Evolutionary conservation across 345 rosid species (phyloP).

Genomic region (Eucalyptus pumila): DNA sequence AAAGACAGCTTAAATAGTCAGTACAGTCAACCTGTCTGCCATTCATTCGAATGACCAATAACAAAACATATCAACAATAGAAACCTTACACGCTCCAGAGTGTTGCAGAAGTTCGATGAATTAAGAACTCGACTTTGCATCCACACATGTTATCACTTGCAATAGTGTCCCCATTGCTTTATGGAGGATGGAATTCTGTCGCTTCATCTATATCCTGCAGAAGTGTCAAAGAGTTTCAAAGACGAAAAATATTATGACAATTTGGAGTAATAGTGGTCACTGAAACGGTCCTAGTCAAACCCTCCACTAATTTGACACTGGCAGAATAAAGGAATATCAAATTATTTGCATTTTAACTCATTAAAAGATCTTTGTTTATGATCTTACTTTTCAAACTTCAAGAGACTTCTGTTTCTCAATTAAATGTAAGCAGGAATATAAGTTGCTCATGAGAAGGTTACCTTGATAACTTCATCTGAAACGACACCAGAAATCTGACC

Average conservation of each 20-base stretch:
- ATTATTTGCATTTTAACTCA: not conserved
- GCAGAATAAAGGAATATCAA: not conserved
- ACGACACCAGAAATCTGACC: slow-evolving; percentile 84
- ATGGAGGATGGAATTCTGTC: slow-evolving; percentile 57
- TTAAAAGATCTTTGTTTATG: not conserved
- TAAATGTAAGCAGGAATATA: not conserved
- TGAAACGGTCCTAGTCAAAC: not conserved
- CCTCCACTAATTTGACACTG: not conserved
- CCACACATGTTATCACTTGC: slow-evolving; percentile 32
- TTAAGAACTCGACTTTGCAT: slow-evolving; percentile 37
- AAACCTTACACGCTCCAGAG: slow-evolving; percentile 34
- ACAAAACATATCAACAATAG: not conserved
- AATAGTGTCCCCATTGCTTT: slow-evolving; percentile 21
- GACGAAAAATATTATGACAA: not conserved
- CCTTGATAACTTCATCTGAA: slow-evolving; percentile 92
- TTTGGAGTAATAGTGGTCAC: not conserved
- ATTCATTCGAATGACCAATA: not conserved
- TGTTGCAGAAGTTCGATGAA: slow-evolving; percentile 33
- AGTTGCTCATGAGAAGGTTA: slow-evolving; percentile 1
- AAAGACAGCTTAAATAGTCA: not conserved
- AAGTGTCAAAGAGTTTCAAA: not conserved
- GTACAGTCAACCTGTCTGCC: not conserved
- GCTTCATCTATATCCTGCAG: slow-evolving; percentile 87
- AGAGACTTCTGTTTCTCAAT: not conserved
- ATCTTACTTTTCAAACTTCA: not conserved